Base-by-base conservation (phyloP, 495 filamentous ascomycete genomes). In the Podospora australis region DNA sequence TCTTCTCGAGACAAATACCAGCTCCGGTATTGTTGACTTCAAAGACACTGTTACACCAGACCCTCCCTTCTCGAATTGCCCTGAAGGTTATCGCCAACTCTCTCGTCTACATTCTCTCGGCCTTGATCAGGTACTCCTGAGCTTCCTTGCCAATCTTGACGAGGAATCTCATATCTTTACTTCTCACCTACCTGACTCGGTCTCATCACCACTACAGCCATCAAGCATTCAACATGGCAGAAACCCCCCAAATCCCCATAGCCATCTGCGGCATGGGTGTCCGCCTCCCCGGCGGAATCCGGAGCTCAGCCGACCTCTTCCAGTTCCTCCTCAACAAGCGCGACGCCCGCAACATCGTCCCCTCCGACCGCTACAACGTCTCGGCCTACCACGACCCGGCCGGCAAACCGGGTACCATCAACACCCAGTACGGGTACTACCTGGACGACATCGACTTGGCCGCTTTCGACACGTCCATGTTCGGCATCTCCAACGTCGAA, bases 241-340 rank as follows among this genome's bases (percentile, higher is more conserved):
- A n/a, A n/a, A n/a, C n/a, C n/a, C n/a, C n/a, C 36, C 36, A 9
- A 39, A 22, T 54, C 23, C 63, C 56, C 6, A 50, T 66, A 2
- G 62, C 60, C 1, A 64, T 65, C 21, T 61, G 59, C 25, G 63
- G 64, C 23, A 67, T 67, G 53, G 64, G 52, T 16, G 39, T 50
- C 24, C 62, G 69, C 3, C 66, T 72, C 3, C 70, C 69, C 0
- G 67, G 64, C 4, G 62, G 59, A 8, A 30, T 70, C 11, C 52
- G 53, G 3, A 44, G 51, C 2, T 34, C 57, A 0, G 24, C 50
- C 13, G 46, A 60, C 2, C 53, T 71, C 28, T 73, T 67, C 67
- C 55, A 71, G 1, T 49, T 72, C 26, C 44, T 73, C 0, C 9
- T 59, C 23, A 53, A 46, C 19, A 56, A 53, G 23, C 21, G 46